Evolutionary conservation across 2,329 filamentous ascomycete genomes (phyloP).

Genomic region (Colletotrichum sp.): DNA sequence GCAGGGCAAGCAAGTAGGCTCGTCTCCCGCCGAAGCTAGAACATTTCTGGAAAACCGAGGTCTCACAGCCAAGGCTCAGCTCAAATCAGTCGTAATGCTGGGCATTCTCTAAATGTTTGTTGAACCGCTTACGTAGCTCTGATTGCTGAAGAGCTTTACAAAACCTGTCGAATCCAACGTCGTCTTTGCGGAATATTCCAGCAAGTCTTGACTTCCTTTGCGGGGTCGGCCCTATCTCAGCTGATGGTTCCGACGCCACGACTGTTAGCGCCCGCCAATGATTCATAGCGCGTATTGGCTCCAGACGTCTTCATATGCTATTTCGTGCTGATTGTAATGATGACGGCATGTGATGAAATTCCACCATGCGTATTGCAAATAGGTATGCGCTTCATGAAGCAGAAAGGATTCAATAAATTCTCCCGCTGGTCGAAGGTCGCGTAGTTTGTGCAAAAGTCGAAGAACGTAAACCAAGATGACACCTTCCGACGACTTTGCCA

Average conservation of each 20-base stretch:
- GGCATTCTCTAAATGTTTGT: not conserved
- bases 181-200: not conserved
- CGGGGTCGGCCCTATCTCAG: not conserved
- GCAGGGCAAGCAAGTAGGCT: not conserved
- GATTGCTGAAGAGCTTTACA: not conserved
- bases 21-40: not conserved
- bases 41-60: not conserved
- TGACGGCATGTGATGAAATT: not conserved
- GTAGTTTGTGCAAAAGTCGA: not conserved
- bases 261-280: not conserved
- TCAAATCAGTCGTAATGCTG: not conserved
- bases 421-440: not conserved
- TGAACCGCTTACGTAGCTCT: not conserved
- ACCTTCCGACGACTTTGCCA: not conserved
- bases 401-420: not conserved
- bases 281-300: not conserved
- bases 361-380: not conserved
- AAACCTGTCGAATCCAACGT: not conserved
- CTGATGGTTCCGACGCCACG: not conserved
- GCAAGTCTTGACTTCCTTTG: not conserved
- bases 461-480: not conserved
- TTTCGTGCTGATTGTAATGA: not conserved
- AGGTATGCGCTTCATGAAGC: not conserved
- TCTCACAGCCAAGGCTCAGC: not conserved
- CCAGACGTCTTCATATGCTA: not conserved